These are phyloP conservation scores for Syzygium syzygioides DNA, from an alignment of 441 rosid species.

Conservation along the genomic window DNA sequence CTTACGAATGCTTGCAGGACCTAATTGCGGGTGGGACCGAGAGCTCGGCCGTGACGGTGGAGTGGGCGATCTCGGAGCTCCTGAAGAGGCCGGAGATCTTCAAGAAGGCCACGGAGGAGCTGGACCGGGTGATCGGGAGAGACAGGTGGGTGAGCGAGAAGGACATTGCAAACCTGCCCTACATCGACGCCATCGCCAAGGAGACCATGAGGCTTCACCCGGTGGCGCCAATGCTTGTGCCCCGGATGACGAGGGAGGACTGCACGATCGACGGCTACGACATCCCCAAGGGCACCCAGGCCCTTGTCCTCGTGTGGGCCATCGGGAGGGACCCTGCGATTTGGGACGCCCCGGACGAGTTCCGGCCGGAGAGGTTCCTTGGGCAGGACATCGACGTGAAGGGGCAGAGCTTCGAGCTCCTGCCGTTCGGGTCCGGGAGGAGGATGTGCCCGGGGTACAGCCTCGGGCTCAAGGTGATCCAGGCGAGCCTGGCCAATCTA, in stretches of 20 bases:
- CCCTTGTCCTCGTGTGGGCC: conserved; percentile 24
- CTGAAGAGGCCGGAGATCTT: conserved; percentile 27
- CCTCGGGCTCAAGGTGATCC: conserved; percentile 33
- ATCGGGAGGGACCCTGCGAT: conserved; percentile 27
- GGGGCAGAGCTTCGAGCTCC: conserved; percentile 30
- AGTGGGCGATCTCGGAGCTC: conserved; percentile 34
- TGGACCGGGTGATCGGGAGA: conserved; percentile 28
- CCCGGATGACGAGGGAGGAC: conserved; percentile 20
- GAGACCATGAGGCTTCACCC: conserved; percentile 41
- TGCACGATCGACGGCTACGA: conserved; percentile 25
- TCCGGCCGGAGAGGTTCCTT: conserved; percentile 29
- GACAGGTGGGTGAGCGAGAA: conserved; percentile 29
- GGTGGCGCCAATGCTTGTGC: conserved; percentile 31
- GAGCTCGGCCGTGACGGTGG: conserved; percentile 37
- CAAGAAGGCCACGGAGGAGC: conserved; percentile 26
- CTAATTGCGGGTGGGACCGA: conserved; percentile 38
- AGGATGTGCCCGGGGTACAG: conserved; percentile 41
- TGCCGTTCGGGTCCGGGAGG: conserved; percentile 44
- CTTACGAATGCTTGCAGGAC: conserved; percentile 14
- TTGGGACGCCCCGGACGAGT: conserved; percentile 27
- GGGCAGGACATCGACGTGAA: conserved; percentile 24
- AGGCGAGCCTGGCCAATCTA: conserved; percentile 30
- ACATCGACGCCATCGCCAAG: conserved; percentile 22
- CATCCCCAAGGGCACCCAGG: conserved; percentile 22
- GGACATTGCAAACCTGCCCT: conserved; percentile 28